These are phyloP conservation scores for Musa balbisiana DNA, from an alignment of 202 grass and related monocot genomes.

Conservation along the genomic window DNA sequence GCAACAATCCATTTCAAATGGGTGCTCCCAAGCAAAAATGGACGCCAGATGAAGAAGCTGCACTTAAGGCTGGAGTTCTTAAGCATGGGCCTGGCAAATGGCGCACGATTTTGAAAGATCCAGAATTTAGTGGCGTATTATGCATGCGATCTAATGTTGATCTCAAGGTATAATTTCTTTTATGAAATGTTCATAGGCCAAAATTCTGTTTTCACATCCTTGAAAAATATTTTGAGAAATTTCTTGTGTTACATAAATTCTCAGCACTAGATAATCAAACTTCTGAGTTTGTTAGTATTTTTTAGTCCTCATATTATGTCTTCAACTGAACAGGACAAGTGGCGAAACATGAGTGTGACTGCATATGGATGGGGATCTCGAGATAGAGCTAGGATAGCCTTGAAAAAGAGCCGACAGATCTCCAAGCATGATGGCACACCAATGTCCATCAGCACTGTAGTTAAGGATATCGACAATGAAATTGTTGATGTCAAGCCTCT, in stretches of 20 bases:
- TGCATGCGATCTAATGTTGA: constrained; percentile 82
- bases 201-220: too few species aligned
- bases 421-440: constrained; percentile 34
- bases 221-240: not conserved
- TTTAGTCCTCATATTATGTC: not conserved
- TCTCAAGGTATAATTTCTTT: constrained; percentile 51
- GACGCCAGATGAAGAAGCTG: constrained; percentile 78
- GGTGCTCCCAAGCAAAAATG: constrained; percentile 86
- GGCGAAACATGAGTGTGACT: constrained; percentile 20
- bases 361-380: constrained; percentile 18
- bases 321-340: constrained; percentile 12
- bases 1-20: constrained; percentile 19
- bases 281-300: not conserved
- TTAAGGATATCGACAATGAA: constrained; percentile 25
- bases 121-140: constrained; percentile 61
- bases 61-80: constrained; percentile 84
- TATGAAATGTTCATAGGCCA: not conserved
- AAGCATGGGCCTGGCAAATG: constrained; percentile 87
- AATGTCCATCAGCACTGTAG: constrained; percentile 32
- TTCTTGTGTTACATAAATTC: too few species aligned
- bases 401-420: constrained; percentile 46
- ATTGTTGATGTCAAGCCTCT: constrained; percentile 47
- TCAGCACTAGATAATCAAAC: not conserved
- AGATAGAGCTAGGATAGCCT: constrained; percentile 7
- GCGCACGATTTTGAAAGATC: constrained; percentile 84